Evolutionary conservation across 192 early-diverging fungal species (phyloP).

Genomic region (Gaertneriomyces semiglobifer): DNA sequence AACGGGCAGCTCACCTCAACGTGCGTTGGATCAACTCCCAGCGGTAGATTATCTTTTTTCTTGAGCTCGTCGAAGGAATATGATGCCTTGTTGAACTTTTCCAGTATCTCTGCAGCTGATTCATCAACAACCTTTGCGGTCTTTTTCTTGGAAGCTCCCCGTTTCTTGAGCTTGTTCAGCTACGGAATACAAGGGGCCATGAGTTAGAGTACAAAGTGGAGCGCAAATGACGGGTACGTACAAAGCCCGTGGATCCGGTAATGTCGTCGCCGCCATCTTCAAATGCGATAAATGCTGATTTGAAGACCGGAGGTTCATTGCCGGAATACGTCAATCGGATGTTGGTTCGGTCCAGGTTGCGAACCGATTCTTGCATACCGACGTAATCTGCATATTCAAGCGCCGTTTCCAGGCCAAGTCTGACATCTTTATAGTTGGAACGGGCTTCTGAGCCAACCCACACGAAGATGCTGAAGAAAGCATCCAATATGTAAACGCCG

Average conservation of each 20-base stretch:
- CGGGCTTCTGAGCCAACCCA: conserved; percentile 34
- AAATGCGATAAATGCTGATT: conserved; percentile 32
- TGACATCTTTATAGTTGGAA: conserved; percentile 16
- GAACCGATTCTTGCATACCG: neutral
- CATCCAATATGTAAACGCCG: conserved; percentile 36
- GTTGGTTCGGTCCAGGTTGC: neutral
- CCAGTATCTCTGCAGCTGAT: conserved; percentile 10
- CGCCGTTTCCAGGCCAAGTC: conserved; percentile 29
- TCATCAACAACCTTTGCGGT: conserved; percentile 2
- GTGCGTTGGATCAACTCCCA: conserved; percentile 37
- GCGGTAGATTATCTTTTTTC: conserved; percentile 25
- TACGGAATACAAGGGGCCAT: neutral
- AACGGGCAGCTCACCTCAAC: conserved; percentile 14
- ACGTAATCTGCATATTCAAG: conserved; percentile 29
- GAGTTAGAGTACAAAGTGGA: neutral
- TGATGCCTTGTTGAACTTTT: conserved; percentile 23
- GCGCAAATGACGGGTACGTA: conserved; percentile 1
- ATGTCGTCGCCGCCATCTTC: conserved; percentile 33
- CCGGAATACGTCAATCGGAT: conserved; percentile 22
- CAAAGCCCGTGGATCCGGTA: conserved; percentile 11
- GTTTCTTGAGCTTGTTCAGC: conserved; percentile 13
- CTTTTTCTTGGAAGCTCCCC: neutral
- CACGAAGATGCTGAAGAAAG: conserved; percentile 36
- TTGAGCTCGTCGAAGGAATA: conserved; percentile 32
- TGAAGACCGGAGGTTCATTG: conserved; percentile 31